A percentile compares a stretch with the other conserved stretches of the same genome.
These are phyloP conservation scores for Diplocarpon mali DNA, from an alignment of 2,329 filamentous ascomycete species.

Conservation along the genomic window DNA sequence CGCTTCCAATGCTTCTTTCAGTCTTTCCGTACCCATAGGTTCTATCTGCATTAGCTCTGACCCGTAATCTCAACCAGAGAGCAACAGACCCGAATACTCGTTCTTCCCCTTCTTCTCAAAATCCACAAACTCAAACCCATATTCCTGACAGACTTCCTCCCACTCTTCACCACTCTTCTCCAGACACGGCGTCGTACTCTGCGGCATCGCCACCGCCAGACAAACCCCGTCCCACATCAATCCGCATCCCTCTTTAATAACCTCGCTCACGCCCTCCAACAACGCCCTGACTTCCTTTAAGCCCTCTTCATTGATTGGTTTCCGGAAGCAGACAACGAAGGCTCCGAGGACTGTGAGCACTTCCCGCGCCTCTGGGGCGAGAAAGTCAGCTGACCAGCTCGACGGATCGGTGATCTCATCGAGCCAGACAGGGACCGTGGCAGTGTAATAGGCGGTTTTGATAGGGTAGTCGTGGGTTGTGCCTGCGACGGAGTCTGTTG, in stretches of 20 bases:
- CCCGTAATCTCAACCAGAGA: background rate
- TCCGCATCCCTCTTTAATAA: constrained; percentile 45
- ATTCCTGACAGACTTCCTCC: constrained; percentile 48
- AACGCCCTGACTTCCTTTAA: constrained; percentile 29
- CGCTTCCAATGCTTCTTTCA: constrained; percentile 50
- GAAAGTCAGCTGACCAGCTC: constrained; percentile 45
- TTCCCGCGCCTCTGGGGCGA: constrained; percentile 49
- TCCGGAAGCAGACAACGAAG: constrained; percentile 42
- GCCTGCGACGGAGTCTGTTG: constrained; percentile 34
- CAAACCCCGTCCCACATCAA: constrained; percentile 54
- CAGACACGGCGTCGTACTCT: constrained; percentile 21
- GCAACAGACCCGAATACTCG: constrained; percentile 45
- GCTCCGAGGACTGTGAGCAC: constrained; percentile 51
- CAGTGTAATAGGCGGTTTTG: constrained; percentile 49
- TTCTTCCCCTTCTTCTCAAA: constrained; percentile 37
- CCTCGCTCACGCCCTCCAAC: constrained; percentile 40
- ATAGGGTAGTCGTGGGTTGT: constrained; percentile 45
- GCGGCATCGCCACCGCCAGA: constrained; percentile 43
- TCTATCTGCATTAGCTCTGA: constrained; percentile 31
- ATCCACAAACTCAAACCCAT: constrained; percentile 53
- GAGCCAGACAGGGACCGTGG: constrained; percentile 54
- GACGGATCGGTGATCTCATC: constrained; percentile 38
- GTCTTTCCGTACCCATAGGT: constrained; percentile 45
- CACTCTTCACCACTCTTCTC: constrained; percentile 40
- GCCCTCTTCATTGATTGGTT: constrained; percentile 27